These are phyloP conservation scores for Talaromyces sp. DNA, from an alignment of 2,329 filamentous ascomycete genomes.

Conservation along the genomic window DNA sequence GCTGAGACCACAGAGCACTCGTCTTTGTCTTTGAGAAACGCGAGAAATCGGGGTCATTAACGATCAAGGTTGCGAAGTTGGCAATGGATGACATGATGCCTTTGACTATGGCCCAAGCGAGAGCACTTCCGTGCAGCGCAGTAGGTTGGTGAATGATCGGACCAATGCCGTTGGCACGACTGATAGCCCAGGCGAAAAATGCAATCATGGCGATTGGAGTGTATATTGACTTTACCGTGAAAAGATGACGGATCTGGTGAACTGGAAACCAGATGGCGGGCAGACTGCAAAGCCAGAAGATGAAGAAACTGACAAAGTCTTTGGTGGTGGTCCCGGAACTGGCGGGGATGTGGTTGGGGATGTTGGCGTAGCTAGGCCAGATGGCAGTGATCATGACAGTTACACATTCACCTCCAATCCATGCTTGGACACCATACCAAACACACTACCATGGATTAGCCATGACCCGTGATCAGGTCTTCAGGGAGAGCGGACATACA, in stretches of 20 bases:
- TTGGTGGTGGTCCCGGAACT: conserved; percentile 69
- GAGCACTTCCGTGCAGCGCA: conserved; percentile 60
- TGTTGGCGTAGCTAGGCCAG: conserved; percentile 61
- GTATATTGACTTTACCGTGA: conserved; percentile 83
- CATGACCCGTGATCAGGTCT: conserved; percentile 3
- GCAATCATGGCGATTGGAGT: conserved; percentile 79
- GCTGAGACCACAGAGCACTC: conserved; percentile 77
- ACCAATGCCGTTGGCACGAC: conserved; percentile 76
- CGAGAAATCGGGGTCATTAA: conserved; percentile 77
- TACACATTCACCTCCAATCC: conserved; percentile 78
- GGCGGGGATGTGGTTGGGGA: conserved; percentile 64
- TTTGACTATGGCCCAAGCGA: conserved; percentile 79
- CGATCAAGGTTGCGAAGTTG: conserved; percentile 85
- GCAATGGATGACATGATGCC: conserved; percentile 86
- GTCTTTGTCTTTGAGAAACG: conserved; percentile 74
- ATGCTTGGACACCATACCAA: conserved; percentile 55
- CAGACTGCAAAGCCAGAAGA: conserved; percentile 79
- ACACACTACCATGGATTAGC: conserved; percentile 18
- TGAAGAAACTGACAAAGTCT: conserved; percentile 76
- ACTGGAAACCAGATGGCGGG: conserved; percentile 88
- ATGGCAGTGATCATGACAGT: conserved; percentile 86
- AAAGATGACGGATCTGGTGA: conserved; percentile 82
- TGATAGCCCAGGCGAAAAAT: conserved; percentile 83
- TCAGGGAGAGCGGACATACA: conserved; percentile 70
- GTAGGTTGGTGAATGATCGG: conserved; percentile 72